Percentiles rank a stretch among this genome's conserved stretches.
Conservation (phyloP, 2,329 filamentous ascomycete species). For the Talaromyces rugulosus region DNA sequence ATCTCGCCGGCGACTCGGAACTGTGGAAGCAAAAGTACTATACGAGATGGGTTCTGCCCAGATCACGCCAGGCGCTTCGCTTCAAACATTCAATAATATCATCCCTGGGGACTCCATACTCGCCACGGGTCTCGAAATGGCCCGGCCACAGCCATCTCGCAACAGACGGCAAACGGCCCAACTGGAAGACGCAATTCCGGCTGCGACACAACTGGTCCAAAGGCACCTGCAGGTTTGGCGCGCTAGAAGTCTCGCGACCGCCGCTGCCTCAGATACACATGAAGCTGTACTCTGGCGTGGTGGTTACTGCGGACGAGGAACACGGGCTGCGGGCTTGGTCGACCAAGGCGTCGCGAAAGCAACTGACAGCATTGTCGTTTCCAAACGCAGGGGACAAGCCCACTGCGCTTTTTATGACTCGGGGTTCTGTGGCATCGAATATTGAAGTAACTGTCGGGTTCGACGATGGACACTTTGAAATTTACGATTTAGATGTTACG, state of each 20-base stretch:
- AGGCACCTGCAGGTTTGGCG: slow-evolving; percentile 74
- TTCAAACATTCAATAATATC: slow-evolving; percentile 44
- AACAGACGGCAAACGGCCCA: slow-evolving; percentile 41
- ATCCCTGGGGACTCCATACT: slow-evolving; percentile 42
- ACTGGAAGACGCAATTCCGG: slow-evolving; percentile 89
- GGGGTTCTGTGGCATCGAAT: slow-evolving; percentile 30
- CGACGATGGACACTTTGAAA: slow-evolving; percentile 63
- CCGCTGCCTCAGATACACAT: slow-evolving; percentile 63
- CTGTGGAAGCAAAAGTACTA: slow-evolving; percentile 92
- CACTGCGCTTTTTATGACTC: slow-evolving; percentile 37
- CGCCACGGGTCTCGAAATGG: slow-evolving; percentile 57
- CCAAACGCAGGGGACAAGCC: slow-evolving; percentile 61
- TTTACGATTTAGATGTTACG: slow-evolving; percentile 59
- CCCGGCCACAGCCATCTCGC: slow-evolving; percentile 57
- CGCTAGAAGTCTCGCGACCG: slow-evolving; percentile 61
- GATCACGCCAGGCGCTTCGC: slow-evolving; percentile 70
- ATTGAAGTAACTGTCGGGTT: slow-evolving; percentile 67
- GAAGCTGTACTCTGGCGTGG: slow-evolving; percentile 70
- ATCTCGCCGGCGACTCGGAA: slow-evolving; percentile 73
- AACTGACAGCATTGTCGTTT: slow-evolving; percentile 51
- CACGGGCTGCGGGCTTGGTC: slow-evolving; percentile 77
- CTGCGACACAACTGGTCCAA: slow-evolving; percentile 86
- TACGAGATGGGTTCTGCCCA: slow-evolving; percentile 75
- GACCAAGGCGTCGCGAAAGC: slow-evolving; percentile 55
- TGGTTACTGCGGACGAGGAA: slow-evolving; percentile 68